Base-by-base conservation (phyloP, 2,329 filamentous ascomycete genomes). In the Hypocrella siamensis region DNA sequence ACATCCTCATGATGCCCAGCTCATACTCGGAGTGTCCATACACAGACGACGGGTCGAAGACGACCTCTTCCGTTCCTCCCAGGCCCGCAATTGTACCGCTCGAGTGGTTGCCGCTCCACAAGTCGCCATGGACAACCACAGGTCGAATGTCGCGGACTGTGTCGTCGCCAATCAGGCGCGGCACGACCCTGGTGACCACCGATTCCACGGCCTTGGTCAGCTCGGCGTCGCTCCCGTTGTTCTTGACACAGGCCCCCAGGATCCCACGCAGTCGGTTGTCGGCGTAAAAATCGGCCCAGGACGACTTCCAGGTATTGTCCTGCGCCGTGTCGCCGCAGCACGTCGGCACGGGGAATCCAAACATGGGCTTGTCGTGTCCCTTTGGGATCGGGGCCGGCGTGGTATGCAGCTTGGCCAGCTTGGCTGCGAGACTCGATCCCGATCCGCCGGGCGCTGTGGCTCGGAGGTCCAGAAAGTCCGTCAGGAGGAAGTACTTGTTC, bases 1-100 rank as follows among this genome's bases (percentile, higher is more conserved):
- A 96, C 85, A 94, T 93, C 31, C 69, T 71, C 85, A 94, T 94
- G 42, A 93, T 93, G 1, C 88, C 88, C 32, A 93, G 59, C 42
- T 94, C 88, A 52, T 78, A 94, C 59, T 96, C 88, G 2, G 68
- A 79, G 50, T 94, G 86, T 2, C 78, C 83, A 47, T 92, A 94
- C 40, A 79, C 80, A 26, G 74, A 69, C 3, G 78, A 79, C 0
- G 85, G 75, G 48, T 94, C 88, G 47, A 75, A 94, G 1, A 93
- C 71, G 1, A 93, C 72, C 40, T 85, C 77, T 41, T 86, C 80
- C 0, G 63, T 56, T 1, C 60, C 64, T 0, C 64, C 62, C 19
- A 49, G 43, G 2, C 60, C 63, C 0, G 63, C 63, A 32, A 93
- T 76, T 26, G 60, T 61, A 0, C 79, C 85, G 4, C 60, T 54